phyloP scores from a whole-genome alignment of 371 early-diverging fungal species.

The Syncephalis plumigaleata region DNA sequence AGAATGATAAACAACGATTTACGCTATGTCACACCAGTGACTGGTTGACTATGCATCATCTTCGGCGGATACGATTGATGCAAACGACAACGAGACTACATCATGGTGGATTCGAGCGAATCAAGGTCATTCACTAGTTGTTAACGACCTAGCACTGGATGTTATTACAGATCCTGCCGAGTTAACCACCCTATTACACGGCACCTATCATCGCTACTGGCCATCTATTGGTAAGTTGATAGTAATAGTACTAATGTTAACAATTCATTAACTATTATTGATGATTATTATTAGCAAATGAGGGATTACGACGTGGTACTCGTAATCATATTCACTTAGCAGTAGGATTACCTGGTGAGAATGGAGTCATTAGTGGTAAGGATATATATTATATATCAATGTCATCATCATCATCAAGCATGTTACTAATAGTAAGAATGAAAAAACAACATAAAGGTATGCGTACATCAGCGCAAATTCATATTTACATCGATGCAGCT shows the following conservation, averaged over 20 bases:
- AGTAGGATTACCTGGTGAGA: conserved; percentile 39
- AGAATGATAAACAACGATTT: conserved; percentile 69
- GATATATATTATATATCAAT: conserved; percentile 8
- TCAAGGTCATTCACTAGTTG: conserved; percentile 64
- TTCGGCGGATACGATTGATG: conserved; percentile 9
- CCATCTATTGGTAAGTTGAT: conserved; percentile 23
- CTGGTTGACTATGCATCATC: too few species aligned
- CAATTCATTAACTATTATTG: neutral
- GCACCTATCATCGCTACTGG: conserved; percentile 45
- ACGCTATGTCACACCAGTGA: conserved; percentile 20
- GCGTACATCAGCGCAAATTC: conserved; percentile 37
- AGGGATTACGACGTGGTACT: conserved; percentile 57
- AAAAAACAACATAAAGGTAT: conserved; percentile 14
- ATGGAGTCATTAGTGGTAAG: conserved; percentile 46
- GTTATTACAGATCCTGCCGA: conserved; percentile 22
- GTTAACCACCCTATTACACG: conserved; percentile 55
- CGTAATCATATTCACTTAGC: conserved; percentile 86
- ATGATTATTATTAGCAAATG: conserved; percentile 6
- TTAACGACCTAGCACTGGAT: conserved; percentile 21
- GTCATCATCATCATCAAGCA: too few species aligned
- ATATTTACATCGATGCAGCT: conserved; percentile 52
- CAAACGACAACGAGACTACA: conserved; percentile 6
- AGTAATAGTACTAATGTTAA: too few species aligned
- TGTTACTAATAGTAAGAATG: too few species aligned
- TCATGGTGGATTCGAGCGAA: conserved; percentile 57